These are phyloP conservation scores for Lecanosticta acicola DNA, from an alignment of 2,329 filamentous ascomycete genomes.

Conservation along the genomic window DNA sequence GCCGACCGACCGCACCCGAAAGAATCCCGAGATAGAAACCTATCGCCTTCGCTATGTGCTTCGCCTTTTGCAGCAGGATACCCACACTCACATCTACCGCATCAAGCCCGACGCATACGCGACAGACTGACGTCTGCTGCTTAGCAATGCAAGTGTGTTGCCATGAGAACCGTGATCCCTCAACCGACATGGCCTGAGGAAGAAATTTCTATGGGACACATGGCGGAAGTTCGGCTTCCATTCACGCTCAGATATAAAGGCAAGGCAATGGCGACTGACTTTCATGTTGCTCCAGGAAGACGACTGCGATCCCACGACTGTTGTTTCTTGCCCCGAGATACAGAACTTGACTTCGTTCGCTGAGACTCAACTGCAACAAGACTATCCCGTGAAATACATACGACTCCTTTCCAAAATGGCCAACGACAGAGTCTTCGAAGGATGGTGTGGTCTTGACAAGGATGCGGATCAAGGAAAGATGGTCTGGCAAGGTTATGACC, in stretches of 20 bases:
- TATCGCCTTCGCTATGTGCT: neutral
- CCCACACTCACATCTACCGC: slow-evolving; percentile 1
- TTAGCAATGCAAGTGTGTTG: slow-evolving; percentile 4
- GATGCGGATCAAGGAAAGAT: slow-evolving; percentile 49
- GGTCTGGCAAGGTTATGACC: slow-evolving; percentile 44
- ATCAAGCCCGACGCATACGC: slow-evolving; percentile 2
- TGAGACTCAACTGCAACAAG: slow-evolving; percentile 3
- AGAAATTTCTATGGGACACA: slow-evolving; percentile 1
- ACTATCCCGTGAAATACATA: slow-evolving; percentile 5
- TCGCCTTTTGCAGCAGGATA: neutral
- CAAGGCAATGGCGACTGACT: neutral
- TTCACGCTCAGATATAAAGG: slow-evolving; percentile 2
- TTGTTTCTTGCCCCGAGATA: slow-evolving; percentile 1
- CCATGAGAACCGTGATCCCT: slow-evolving; percentile 2
- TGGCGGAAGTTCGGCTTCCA: slow-evolving; percentile 2
- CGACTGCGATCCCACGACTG: neutral
- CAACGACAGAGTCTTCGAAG: slow-evolving; percentile 49
- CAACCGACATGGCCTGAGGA: slow-evolving; percentile 5
- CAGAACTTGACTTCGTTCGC: slow-evolving; percentile 5
- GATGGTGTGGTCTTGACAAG: slow-evolving; percentile 51
- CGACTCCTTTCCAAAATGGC: slow-evolving; percentile 11
- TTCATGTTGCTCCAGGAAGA: neutral
- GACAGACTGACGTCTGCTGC: slow-evolving; percentile 1
- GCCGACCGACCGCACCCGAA: slow-evolving; percentile 2
- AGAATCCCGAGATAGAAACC: slow-evolving; percentile 6